Base-by-base conservation (phyloP, 805 yeast genomes). In the Nakazawaea ishiwadae region DNA sequence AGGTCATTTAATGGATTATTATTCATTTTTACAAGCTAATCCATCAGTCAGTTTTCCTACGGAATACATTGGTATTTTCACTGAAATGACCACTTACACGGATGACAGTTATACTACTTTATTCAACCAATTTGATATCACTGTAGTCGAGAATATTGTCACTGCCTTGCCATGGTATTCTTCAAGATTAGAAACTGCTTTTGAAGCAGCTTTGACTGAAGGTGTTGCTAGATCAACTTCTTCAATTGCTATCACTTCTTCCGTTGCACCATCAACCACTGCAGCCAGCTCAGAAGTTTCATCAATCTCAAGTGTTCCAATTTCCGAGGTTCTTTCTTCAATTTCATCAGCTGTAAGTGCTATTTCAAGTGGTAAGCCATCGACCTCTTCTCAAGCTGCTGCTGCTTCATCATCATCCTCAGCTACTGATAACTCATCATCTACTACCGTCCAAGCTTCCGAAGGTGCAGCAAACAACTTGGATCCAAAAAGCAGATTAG, bases 131-230 rank as follows among this genome's bases (percentile, higher is more conserved):
- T 48, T 62, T 35, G 59, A 61, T 45, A 43, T 48, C 40, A 27
- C 40, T 37, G 52, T 48, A 14, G 52, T 60, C n/a, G 48, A 55
- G 2, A 37, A 53, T 10, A 54, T 56, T 31, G 51, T 60, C 24
- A 52, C 60, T 21, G 55, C 52, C 28, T 49, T 61, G 32, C 61
- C 64, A 47, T 61, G 65, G 65, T 61, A 56, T 44, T 48, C 55
- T 24, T 31, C 49, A 15, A 55, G 60, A 49, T 40, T 57, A 20
- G 47, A 37, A 29, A 46, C 56, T 7, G 50, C 51, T 44, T 41
- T 36, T 8, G 21, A 26, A 15, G 37, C 21, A 12, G 45, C 45
- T n/a, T 29, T 24, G 19, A 42, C 45, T 15, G 5, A 8, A 5
- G 31, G 31, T 15, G 36, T n/a, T 8, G 14, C 19, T 14, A 7